These are phyloP conservation scores for Rhizoclosmatium sp. DNA, from an alignment of 192 early-diverging fungal genomes.

Conservation along the genomic window DNA sequence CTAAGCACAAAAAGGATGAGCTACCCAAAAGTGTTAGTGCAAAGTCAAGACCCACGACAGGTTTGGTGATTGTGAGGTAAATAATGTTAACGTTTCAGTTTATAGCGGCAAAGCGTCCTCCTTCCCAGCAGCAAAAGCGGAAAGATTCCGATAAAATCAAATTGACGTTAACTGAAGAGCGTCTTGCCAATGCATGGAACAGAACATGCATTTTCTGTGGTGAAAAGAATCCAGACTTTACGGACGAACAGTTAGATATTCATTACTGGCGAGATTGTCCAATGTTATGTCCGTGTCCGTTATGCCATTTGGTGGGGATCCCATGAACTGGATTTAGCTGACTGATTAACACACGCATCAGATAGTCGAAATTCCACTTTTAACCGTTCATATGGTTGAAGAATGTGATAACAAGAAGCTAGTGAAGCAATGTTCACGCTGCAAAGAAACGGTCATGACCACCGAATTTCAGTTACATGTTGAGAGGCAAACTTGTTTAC, in stretches of 20 bases:
- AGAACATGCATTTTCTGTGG: conserved; percentile 81
- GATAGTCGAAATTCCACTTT: conserved; percentile 76
- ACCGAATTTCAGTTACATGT: conserved; percentile 64
- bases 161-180: conserved; percentile 13
- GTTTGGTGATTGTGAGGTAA: too few relatives aligned
- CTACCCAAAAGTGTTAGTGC: too few relatives aligned
- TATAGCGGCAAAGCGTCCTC: too few relatives aligned
- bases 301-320: conserved; percentile 71
- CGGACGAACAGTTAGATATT: conserved; percentile 72
- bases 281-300: conserved; percentile 71
- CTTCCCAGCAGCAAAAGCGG: not conserved
- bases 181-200: conserved; percentile 30
- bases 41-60: too few relatives aligned
- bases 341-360: conserved; percentile 31
- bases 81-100: too few relatives aligned
- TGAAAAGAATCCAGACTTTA: conserved; percentile 66
- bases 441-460: conserved; percentile 64
- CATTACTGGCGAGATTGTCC: conserved; percentile 85
- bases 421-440: conserved; percentile 67
- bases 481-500: conserved; percentile 49
- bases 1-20: too few relatives aligned
- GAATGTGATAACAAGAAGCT: conserved; percentile 71
- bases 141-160: not conserved
- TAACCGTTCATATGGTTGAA: conserved; percentile 67
- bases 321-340: not conserved